A percentile compares a stretch with the other conserved stretches of the same genome.
These are phyloP conservation scores for Trichophyton rubrum DNA, from an alignment of 2,329 filamentous ascomycete species.

Conservation along the genomic window DNA sequence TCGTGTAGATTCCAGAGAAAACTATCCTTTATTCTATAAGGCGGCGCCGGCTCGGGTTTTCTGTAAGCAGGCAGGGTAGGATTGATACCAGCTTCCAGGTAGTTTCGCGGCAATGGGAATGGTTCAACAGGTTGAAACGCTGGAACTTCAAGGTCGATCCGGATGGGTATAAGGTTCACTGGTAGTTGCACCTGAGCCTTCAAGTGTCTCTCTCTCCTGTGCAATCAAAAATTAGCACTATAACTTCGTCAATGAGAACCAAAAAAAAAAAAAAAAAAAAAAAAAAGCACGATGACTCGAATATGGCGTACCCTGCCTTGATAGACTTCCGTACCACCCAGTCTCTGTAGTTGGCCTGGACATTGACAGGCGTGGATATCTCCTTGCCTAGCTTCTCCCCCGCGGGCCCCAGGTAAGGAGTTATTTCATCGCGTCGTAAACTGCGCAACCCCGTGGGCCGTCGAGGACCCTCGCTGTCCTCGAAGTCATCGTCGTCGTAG, in stretches of 20 bases:
- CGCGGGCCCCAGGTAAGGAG: constrained; percentile 50
- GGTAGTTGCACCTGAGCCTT: constrained; percentile 62
- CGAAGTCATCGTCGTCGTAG: constrained; percentile 60
- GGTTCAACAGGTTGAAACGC: constrained; percentile 45
- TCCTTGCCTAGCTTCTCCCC: constrained; percentile 76
- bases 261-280: background rate
- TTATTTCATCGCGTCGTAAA: constrained; percentile 61
- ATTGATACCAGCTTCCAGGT: constrained; percentile 38
- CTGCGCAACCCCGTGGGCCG: constrained; percentile 71
- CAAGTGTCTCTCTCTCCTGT: constrained; percentile 47
- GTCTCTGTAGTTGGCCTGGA: constrained; percentile 86
- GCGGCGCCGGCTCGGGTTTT: constrained; percentile 63
- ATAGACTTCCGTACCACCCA: constrained; percentile 70
- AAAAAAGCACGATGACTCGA: background rate
- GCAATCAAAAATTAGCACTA: background rate
- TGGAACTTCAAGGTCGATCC: constrained; percentile 86
- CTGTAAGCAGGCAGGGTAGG: constrained; percentile 66
- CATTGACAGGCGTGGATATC: constrained; percentile 59
- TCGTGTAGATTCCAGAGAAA: constrained; percentile 98
- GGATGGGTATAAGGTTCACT: constrained; percentile 83
- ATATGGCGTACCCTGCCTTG: constrained; percentile 31
- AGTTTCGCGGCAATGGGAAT: constrained; percentile 33
- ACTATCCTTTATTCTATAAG: constrained; percentile 83
- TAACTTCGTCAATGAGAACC: background rate
- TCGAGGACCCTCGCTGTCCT: constrained; percentile 54